Percentiles rank a stretch among this genome's conserved stretches.
phyloP scores from a whole-genome alignment of 2,329 filamentous ascomycete genomes.

The Purpureocillium takamizusanense region DNA sequence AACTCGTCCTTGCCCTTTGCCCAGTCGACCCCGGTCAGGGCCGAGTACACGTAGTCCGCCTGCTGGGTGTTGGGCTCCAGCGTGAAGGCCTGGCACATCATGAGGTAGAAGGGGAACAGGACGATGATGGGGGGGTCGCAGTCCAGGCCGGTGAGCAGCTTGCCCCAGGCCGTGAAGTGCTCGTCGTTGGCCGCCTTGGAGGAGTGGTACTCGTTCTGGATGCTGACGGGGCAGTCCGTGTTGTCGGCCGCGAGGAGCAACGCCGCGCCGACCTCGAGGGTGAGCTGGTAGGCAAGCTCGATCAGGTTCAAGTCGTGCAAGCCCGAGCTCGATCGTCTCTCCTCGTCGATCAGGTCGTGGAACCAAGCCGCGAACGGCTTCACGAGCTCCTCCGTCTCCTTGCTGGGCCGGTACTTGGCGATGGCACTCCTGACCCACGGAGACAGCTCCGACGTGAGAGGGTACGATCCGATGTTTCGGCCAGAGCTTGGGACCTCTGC shows the following conservation, averaged over 20 bases:
- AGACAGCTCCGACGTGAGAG: slow-evolving; percentile 3
- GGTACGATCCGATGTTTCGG: slow-evolving; percentile 1
- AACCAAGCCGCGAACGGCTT: slow-evolving; percentile 1
- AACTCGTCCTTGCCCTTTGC: slow-evolving; percentile 4
- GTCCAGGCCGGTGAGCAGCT: slow-evolving; percentile 5
- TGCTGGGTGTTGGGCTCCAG: slow-evolving; percentile 1
- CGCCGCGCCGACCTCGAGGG: slow-evolving; percentile 2
- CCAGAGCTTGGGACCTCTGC: background rate
- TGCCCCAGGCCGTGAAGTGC: slow-evolving; percentile 4
- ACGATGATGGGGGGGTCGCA: slow-evolving; percentile 8
- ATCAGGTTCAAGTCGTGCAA: slow-evolving; percentile 3
- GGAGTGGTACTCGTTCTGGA: background rate
- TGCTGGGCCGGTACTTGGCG: background rate
- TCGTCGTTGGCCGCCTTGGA: slow-evolving; percentile 3
- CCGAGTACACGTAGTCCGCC: slow-evolving; percentile 6
- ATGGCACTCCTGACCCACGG: slow-evolving; percentile 1
- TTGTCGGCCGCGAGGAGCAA: slow-evolving; percentile 2
- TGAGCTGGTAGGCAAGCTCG: slow-evolving; percentile 3
- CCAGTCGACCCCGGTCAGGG: slow-evolving; percentile 6
- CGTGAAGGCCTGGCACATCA: slow-evolving; percentile 7
- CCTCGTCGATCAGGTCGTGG: background rate
- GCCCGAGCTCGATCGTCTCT: slow-evolving; percentile 1
- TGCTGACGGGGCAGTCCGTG: background rate
- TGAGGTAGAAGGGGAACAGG: slow-evolving; percentile 8
- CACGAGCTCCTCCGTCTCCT: background rate